These are phyloP conservation scores for Cryptococcus wingfieldii DNA, from an alignment of 1,284 basidiomycete genomes.

Conservation along the genomic window DNA sequence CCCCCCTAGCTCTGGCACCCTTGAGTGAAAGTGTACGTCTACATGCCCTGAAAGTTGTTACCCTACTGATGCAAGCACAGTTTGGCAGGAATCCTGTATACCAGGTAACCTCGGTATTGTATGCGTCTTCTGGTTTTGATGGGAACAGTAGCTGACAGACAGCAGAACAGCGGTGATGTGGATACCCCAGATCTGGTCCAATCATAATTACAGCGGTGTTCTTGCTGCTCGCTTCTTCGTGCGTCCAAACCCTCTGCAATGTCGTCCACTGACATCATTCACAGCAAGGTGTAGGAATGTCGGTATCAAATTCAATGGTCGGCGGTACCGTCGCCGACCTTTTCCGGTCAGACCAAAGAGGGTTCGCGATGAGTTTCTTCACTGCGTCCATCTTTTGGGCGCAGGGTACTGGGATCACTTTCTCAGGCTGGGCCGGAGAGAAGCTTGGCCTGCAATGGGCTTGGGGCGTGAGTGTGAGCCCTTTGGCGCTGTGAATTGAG, in stretches of 20 bases:
- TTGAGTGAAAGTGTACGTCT: slow-evolving; percentile 37
- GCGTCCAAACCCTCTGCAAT: not conserved
- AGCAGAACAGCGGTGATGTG: slow-evolving; percentile 37
- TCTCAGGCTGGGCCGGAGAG: slow-evolving; percentile 29
- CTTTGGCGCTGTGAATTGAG: not conserved
- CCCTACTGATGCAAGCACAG: slow-evolving; percentile 5
- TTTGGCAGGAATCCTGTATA: slow-evolving; percentile 39
- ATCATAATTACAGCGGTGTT: slow-evolving; percentile 33
- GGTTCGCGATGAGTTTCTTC: slow-evolving; percentile 49
- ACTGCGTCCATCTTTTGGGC: slow-evolving; percentile 45
- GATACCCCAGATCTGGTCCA: slow-evolving; percentile 39
- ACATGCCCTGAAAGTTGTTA: not conserved
- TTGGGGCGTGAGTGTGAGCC: slow-evolving; percentile 30
- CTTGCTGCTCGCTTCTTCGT: slow-evolving; percentile 40
- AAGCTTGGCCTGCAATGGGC: slow-evolving; percentile 34
- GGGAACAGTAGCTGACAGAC: not conserved
- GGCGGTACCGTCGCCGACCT: slow-evolving; percentile 47
- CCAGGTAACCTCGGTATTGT: slow-evolving; percentile 38
- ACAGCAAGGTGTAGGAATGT: slow-evolving; percentile 36
- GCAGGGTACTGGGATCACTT: slow-evolving; percentile 18
- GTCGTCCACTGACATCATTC: not conserved
- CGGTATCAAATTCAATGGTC: slow-evolving; percentile 40
- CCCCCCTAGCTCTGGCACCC: slow-evolving; percentile 43
- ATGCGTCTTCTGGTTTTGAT: slow-evolving; percentile 5
- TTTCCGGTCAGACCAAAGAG: slow-evolving; percentile 40